These are phyloP conservation scores for Ceratopteris richardii DNA, from an alignment of 75 land plant species.

Conservation along the genomic window DNA sequence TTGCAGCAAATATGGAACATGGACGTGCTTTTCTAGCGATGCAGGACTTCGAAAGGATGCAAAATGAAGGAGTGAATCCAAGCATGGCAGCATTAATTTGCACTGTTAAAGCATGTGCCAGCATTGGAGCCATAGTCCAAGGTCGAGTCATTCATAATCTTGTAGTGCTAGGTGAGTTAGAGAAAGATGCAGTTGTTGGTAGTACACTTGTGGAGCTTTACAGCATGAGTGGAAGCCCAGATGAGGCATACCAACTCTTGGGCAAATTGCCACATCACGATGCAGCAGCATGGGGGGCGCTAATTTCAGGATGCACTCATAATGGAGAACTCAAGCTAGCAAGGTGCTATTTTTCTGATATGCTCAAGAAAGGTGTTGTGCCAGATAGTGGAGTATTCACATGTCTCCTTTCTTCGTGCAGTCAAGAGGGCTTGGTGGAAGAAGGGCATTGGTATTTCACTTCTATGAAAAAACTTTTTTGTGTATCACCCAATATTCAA, in stretches of 20 bases:
- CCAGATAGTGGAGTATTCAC: constrained; percentile 18
- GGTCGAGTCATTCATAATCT: constrained; percentile 9
- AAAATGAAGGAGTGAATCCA: background rate
- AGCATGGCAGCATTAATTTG: constrained; percentile 13
- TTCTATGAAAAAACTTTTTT: constrained; percentile 13
- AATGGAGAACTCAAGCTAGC: constrained; percentile 14
- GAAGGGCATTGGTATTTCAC: constrained; percentile 19
- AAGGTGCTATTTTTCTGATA: constrained; percentile 12
- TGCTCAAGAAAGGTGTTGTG: constrained; percentile 3
- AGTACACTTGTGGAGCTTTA: constrained; percentile 17
- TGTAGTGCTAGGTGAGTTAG: constrained; percentile 5
- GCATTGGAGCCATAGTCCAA: constrained; percentile 6
- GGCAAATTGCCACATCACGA: constrained; percentile 12
- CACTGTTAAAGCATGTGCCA: constrained; percentile 15
- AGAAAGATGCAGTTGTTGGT: constrained; percentile 7
- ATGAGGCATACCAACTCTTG: constrained; percentile 11
- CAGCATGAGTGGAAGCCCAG: constrained; percentile 16
- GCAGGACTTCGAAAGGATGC: constrained; percentile 6
- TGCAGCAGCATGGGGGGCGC: constrained; percentile 16
- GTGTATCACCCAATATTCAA: constrained; percentile 1
- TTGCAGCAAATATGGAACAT: constrained; percentile 12
- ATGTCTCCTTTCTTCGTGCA: constrained; percentile 19
- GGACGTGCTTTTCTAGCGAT: constrained; percentile 2
- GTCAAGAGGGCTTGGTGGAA: constrained; percentile 14
- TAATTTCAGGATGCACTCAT: constrained; percentile 17